Evolutionary conservation across 805 yeast species (phyloP), one percentile per base, ranked within the genome.

Genomic region (Starmerella riodocensis): DNA sequence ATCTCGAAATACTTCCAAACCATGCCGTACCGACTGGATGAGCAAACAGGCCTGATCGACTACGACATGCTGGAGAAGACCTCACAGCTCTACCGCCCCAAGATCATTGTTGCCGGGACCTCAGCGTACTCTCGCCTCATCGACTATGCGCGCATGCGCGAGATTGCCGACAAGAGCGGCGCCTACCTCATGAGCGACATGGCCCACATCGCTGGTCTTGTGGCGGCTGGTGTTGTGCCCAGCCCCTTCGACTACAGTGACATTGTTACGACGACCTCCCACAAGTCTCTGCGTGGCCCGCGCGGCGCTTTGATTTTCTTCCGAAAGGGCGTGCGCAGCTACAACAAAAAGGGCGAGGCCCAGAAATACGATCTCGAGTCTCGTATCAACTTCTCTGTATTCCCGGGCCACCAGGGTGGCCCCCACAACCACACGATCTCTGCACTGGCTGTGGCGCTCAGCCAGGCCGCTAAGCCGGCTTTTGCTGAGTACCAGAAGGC

Each of bases 341-440:
- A 76, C 50, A 77, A 76, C 55, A 63, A 70, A 49, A 83, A 82
- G 70, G 96, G 95, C 50, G 82, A 81, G 62, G 86, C 83, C 64
- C 67, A 79, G 41, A 65, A 70, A 37, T 86, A 84, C 61, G 95
- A 88, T 55, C 73, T 88, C 57, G 97, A 88, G 64, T 74, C 76
- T 58, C 79, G 76, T 60, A 85, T 88, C 64, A 88, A 88, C 72
- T 88, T 88, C 59, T 83, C 95, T 24, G 97, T 88, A 41, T 88
- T 88, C 82, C 98, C 98, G 53, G 97, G 93, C 49, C 97, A 88
- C 63, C 98, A 88, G 70, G 98, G 98, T 69, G 98, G 98, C 58
- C 98, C 98, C 52, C 97, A 88, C 65, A 88, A 88, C 69, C 96
- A 88, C 65, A 88, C 97, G 53, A 88, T 88, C 57, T 76, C 94